These are phyloP conservation scores for Coriaria nepalensis DNA, from an alignment of 306 rosid species.

Conservation along the genomic window DNA sequence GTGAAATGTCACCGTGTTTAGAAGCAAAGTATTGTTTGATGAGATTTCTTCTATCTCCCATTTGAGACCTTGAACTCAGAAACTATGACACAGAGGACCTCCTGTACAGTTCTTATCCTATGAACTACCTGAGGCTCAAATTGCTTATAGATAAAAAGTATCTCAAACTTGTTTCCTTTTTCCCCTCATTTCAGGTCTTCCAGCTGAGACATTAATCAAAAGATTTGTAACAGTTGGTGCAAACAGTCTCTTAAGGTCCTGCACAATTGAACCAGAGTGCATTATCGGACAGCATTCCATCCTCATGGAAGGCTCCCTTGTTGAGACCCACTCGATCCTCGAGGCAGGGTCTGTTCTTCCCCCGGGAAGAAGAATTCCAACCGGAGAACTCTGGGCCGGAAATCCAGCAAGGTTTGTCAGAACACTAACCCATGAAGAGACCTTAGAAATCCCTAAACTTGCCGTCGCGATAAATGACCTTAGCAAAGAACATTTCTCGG, in stretches of 20 bases:
- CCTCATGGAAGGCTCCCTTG: conserved; percentile 95
- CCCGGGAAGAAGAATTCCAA: conserved; percentile 89
- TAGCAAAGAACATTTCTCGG: conserved; percentile 68
- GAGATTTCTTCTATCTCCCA: too few species aligned
- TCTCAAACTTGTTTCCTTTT: conserved; percentile 9
- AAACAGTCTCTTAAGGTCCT: conserved; percentile 80
- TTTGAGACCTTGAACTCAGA: too few species aligned
- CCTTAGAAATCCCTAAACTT: conserved; percentile 88
- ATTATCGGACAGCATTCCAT: conserved; percentile 95
- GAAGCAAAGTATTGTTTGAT: too few species aligned
- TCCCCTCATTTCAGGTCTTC: conserved; percentile 58
- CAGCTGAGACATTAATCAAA: conserved; percentile 76
- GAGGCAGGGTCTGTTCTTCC: conserved; percentile 99
- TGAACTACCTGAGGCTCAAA: too few species aligned
- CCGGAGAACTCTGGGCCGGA: conserved; percentile 97
- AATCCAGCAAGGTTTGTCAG: conserved; percentile 93
- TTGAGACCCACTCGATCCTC: conserved; percentile 87
- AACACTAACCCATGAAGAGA: conserved; percentile 79
- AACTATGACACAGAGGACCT: too few species aligned
- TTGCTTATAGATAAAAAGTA: too few species aligned
- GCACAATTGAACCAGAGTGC: conserved; percentile 96
- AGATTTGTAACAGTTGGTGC: conserved; percentile 92
- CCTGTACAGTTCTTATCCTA: too few species aligned
- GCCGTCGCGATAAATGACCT: conserved; percentile 86
- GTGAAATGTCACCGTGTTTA: too few species aligned